Conservation (phyloP, 176 grass and related monocot genomes). For the Lolium perenne region DNA sequence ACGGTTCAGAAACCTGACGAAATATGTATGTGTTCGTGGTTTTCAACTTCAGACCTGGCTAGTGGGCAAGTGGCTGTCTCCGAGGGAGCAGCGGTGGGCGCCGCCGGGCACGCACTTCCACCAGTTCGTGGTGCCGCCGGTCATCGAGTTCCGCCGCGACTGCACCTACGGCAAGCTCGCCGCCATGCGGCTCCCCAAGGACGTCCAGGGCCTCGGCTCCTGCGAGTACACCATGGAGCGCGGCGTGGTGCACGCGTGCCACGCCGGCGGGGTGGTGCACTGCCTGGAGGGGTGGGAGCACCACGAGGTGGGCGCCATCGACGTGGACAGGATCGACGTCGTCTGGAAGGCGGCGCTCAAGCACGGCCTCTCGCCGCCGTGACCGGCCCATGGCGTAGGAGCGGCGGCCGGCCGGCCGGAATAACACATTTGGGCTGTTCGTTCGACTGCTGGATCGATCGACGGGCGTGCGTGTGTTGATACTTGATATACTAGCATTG, state of each 20-base stretch:
- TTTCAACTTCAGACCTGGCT: constrained; percentile 76
- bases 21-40: background rate
- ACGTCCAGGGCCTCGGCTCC: constrained; percentile 73
- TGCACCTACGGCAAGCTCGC: constrained; percentile 92
- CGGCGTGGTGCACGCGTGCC: constrained; percentile 97
- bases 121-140: constrained; percentile 95
- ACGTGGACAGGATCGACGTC: constrained; percentile 82
- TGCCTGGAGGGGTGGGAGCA: constrained; percentile 89
- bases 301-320: constrained; percentile 94
- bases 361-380: constrained; percentile 75
- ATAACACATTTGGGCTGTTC: constrained; percentile 3
- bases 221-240: constrained; percentile 97
- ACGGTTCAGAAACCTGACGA: background rate
- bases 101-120: constrained; percentile 89
- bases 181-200: constrained; percentile 91
- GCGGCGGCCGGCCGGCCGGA: background rate
- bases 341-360: constrained; percentile 86
- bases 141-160: constrained; percentile 82
- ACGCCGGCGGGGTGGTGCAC: constrained; percentile 95
- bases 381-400: background rate
- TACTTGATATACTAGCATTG: constrained; percentile 18
- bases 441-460: background rate
- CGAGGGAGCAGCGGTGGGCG: constrained; percentile 83
- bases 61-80: constrained; percentile 91
- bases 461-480: constrained; percentile 7